Evolutionary conservation across 108 stramenopile species (phyloP), one percentile per base, ranked within the genome.

Genomic region (Epithemia pelagica): DNA sequence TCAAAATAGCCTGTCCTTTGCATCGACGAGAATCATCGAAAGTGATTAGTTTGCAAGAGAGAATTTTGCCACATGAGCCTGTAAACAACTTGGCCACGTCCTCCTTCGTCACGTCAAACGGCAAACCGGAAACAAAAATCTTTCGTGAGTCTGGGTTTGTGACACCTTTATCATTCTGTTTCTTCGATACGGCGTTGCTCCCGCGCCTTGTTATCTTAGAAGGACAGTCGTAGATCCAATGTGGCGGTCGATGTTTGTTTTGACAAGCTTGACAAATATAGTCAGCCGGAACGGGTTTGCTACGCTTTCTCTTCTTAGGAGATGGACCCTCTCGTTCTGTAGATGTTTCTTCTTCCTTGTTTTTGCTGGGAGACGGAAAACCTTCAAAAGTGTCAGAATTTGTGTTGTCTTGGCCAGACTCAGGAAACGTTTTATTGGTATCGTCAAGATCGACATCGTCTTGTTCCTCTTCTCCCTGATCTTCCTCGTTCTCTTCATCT

Each of bases 161-260:
- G 23, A 91, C 23, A 0, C 89, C 89, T 26, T 83, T 73, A 5
- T 10, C 37, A 5, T 46, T 46, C 3, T 76, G 58, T 60, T 79
- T 82, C 65, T 91, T 91, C 19, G 71, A 51, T 25, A 88, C 67
- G 1, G 76, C 31, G 66, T 94, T 94, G 37, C 76, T 86, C 53
- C 93, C 93, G 1, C 58, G 64, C 18, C 84, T 66, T 20, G 80
- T 82, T n/a, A 78, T 66, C 66, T 94, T 94, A 28, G 67, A 53
- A 24, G 93, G 90, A 70, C 93, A 94, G 62, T 94, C 93, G 62
- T 94, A 91, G 33, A 94, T 94, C 93, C 93, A 94, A 70, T 94
- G 93, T 22, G 76, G 65, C n/a, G 74, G 81, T 52, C 51, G 7
- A 54, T 76, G 74, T 37, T 80, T 75, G 68, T 94, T 94, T 65